Evolutionary conservation across 768 basidiomycete species (phyloP).

Genomic region (Termitomyces sp.): DNA sequence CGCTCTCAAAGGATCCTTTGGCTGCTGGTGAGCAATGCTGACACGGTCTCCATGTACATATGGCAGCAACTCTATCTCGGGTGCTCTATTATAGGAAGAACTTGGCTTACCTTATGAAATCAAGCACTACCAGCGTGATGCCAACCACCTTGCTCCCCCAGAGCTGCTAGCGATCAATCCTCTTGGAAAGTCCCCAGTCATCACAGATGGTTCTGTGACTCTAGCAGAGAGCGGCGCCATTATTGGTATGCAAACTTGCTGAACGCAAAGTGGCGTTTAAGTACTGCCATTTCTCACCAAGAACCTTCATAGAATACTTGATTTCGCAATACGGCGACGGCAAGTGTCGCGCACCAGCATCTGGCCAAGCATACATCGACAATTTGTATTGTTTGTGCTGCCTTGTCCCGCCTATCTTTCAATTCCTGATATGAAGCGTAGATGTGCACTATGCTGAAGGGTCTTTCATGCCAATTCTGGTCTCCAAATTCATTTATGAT

Average conservation of each 20-base stretch:
- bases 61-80: background rate
- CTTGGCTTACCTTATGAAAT: constrained; percentile 37
- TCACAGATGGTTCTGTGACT: constrained; percentile 36
- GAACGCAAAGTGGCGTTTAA: background rate
- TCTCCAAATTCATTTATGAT: constrained; percentile 30
- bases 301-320: constrained; percentile 13
- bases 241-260: constrained; percentile 11
- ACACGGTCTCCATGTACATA: background rate
- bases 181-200: constrained; percentile 38
- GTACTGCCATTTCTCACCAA: background rate
- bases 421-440: background rate
- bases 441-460: constrained; percentile 21
- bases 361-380: constrained; percentile 14
- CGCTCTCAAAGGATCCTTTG: constrained; percentile 49
- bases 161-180: constrained; percentile 33
- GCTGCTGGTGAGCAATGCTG: constrained; percentile 28
- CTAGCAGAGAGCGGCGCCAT: constrained; percentile 29
- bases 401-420: background rate
- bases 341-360: constrained; percentile 11
- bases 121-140: constrained; percentile 27
- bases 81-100: constrained; percentile 30
- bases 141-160: constrained; percentile 24
- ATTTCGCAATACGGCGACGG: constrained; percentile 19
- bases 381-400: constrained; percentile 16
- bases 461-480: constrained; percentile 32